Base-by-base conservation (phyloP, 805 yeast species). In the Metschnikowia lachancei region DNA sequence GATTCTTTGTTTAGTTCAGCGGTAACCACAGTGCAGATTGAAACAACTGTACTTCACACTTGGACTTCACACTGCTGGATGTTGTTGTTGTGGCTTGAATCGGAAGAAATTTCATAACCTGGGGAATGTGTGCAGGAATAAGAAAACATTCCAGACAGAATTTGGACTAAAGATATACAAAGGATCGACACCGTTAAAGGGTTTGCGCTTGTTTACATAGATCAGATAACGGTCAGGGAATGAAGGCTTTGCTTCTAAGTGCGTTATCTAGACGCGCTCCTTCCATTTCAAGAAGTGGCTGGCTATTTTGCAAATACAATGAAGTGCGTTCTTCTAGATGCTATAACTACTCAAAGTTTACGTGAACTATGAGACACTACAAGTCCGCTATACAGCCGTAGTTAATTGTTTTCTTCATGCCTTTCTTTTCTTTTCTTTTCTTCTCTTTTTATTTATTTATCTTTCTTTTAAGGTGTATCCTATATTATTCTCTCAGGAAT, bases 121-220 rank as follows among this genome's bases (percentile, higher is more conserved):
- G 3, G 13, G 18, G 39, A 6, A 14, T 4, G 6, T 7, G 26
- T 44, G 47, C 47, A 44, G 47, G 39, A 37, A n/a, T 7, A 16
- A 4, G 11, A 14, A 17, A 7, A 16, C 18, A 18, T 16, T 20
- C 20, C 24, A 16, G 30, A 20, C 47, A 36, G 45, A 49, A 49
- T 45, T 16, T 24, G 52, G 52, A 22, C 16, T 33, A 49, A 49
- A 46, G 17, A 45, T 46, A 49, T 34, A 49, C 52, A 49, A 40
- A 41, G 36, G 24, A 32, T 13, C 28, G 13, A 17, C 33, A 17
- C 22, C 22, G 14, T 22, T 30, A 14, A 30, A 30, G 33, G 33
- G 17, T 6, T 13, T 11, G 17, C 33, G 28, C 20, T 33, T 16
- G 36, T 33, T 16, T 8, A 17, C 17, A 12, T 10, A 33, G 19